Conservation (phyloP, 2,329 filamentous ascomycete species). For the Pseudogymnoascus sp. region DNA sequence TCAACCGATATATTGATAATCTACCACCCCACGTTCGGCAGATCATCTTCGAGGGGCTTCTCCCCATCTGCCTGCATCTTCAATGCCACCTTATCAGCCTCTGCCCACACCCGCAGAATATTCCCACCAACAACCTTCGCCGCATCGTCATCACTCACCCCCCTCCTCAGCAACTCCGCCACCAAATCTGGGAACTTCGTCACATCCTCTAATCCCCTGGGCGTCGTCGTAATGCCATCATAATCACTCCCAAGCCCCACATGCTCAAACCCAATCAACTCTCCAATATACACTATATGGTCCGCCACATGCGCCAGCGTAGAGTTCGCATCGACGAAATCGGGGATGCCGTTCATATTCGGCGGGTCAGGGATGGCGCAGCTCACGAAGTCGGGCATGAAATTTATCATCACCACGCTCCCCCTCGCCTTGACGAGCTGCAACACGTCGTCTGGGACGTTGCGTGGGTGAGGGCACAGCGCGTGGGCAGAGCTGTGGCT, state of each 20-base stretch:
- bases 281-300: conserved; percentile 76
- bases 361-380: conserved; percentile 49
- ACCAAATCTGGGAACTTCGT: conserved; percentile 74
- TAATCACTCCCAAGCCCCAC: conserved; percentile 88
- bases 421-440: conserved; percentile 63
- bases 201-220: conserved; percentile 74
- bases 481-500: conserved; percentile 76
- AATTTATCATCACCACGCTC: conserved; percentile 87
- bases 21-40: conserved; percentile 20
- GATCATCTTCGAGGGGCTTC: conserved; percentile 41
- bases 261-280: conserved; percentile 75
- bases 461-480: conserved; percentile 80
- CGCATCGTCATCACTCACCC: conserved; percentile 66
- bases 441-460: conserved; percentile 79
- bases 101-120: conserved; percentile 73
- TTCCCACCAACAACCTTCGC: conserved; percentile 73
- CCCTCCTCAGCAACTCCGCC: conserved; percentile 62
- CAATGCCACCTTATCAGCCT: conserved; percentile 64
- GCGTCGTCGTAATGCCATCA: conserved; percentile 63
- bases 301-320: conserved; percentile 70
- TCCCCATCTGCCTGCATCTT: conserved; percentile 52
- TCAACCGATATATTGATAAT: neutral
- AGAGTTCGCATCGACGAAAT: conserved; percentile 57
- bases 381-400: conserved; percentile 72
- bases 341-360: conserved; percentile 56